A percentile compares a stretch with the other conserved stretches of the same genome.
phyloP scores from a whole-genome alignment of 2,329 filamentous ascomycete genomes.

The Helotiales sp. region DNA sequence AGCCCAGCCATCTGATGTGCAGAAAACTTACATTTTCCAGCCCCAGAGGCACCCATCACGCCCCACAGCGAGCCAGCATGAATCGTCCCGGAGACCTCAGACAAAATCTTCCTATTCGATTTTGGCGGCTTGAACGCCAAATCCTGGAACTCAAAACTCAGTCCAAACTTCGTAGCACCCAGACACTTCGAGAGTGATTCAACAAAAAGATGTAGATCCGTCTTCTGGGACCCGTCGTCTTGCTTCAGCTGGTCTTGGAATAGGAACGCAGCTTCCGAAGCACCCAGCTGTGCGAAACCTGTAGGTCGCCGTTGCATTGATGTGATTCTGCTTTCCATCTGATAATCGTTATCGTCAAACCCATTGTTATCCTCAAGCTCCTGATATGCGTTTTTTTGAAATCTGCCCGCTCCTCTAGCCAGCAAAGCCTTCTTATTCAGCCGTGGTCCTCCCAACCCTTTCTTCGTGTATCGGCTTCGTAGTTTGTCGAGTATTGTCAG shows the following conservation, averaged over 20 bases:
- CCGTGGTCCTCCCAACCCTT: not conserved
- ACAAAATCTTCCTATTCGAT: constrained; percentile 52
- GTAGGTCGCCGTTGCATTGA: constrained; percentile 26
- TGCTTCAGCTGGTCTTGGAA: constrained; percentile 24
- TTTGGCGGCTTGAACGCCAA: constrained; percentile 55
- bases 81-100: constrained; percentile 60
- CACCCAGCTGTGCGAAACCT: constrained; percentile 30
- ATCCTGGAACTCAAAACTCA: constrained; percentile 58
- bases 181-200: constrained; percentile 58
- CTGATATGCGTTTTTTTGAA: constrained; percentile 22
- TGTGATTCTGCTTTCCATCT: constrained; percentile 25
- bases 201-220: constrained; percentile 55
- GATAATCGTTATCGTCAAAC: constrained; percentile 18
- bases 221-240: constrained; percentile 26
- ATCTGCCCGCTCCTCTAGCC: constrained; percentile 14
- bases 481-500: constrained; percentile 46
- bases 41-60: constrained; percentile 65
- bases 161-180: constrained; percentile 55
- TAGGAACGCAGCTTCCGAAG: constrained; percentile 24
- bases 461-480: constrained; percentile 45
- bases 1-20: not conserved
- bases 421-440: constrained; percentile 6
- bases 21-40: constrained; percentile 53
- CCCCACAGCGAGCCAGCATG: constrained; percentile 59
- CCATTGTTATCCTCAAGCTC: constrained; percentile 24